Evolutionary conservation across 257 asterid species (phyloP).

Genomic region (Ajuga chamaepitys): DNA sequence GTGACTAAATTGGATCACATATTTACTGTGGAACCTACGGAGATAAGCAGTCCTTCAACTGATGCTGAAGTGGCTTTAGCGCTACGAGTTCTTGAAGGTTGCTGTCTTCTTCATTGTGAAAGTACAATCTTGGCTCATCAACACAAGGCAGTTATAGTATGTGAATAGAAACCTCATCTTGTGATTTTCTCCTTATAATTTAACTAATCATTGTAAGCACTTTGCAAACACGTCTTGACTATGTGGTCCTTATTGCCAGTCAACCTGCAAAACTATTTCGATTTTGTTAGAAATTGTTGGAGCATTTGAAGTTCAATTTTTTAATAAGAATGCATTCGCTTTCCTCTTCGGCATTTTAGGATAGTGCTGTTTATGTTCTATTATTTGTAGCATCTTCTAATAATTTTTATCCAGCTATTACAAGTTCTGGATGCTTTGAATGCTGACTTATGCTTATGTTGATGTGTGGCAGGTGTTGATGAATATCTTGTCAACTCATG

Average conservation of each 20-base stretch:
- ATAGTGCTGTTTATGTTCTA: background rate
- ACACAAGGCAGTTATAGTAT: constrained; percentile 73
- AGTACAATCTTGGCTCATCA: constrained; percentile 76
- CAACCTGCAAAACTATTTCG: background rate
- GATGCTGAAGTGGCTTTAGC: constrained; percentile 94
- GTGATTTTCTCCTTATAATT: background rate
- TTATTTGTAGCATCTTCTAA: background rate
- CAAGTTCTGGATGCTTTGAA: constrained; percentile 7
- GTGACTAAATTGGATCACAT: constrained; percentile 63
- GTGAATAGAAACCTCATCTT: constrained; percentile 1
- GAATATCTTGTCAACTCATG: constrained; percentile 75
- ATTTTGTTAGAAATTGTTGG: background rate
- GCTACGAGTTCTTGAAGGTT: constrained; percentile 89
- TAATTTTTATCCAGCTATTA: constrained; percentile 5
- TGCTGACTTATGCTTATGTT: constrained; percentile 10
- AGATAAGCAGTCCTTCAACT: constrained; percentile 68
- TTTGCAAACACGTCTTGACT: background rate
- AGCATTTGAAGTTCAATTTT: background rate
- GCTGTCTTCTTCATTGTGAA: constrained; percentile 77
- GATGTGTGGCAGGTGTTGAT: constrained; percentile 59
- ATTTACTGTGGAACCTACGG: constrained; percentile 71
- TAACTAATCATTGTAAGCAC: background rate
- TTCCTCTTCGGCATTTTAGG: background rate
- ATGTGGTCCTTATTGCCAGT: background rate
- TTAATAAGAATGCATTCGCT: constrained; percentile 1